Evolutionary conservation across 768 basidiomycete genomes (phyloP), one percentile per base, ranked within the genome.

Genomic region (button mushroom (Agaricus bisporus)): DNA sequence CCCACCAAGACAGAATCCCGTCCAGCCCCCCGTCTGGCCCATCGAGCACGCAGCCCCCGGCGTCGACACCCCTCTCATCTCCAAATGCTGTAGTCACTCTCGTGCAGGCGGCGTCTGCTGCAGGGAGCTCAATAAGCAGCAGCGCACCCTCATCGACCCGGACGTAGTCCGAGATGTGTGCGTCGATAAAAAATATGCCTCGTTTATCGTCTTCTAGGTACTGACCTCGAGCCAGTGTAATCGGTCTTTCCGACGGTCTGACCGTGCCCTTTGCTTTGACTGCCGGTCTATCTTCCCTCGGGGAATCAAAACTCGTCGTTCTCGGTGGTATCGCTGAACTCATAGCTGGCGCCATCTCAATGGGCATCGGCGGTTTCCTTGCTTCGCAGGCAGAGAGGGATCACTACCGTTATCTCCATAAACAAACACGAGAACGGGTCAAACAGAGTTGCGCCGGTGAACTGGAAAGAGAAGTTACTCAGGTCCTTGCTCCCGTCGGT

Each of bases 321-420:
- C 79, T 95, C 26, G 95, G 93, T 50, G 97, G 97, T 14, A 72
- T 97, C 35, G 95, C 97, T 1, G 97, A 99, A 67, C 85, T 99
- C 59, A 91, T 95, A 54, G 92, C 95, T 1, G 97, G 97, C 5
- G 91, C 95, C 11, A 90, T 98, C 43, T 93, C 90, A 1, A 99
- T 99, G 95, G 97, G 97, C 56, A 89, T 99, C 38, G 97, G 97
- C 49, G 95, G 95, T 17, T 98, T 95, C 78, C 85, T 99, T 46
- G 94, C 94, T 2, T 93, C 95, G 1, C 91, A 99, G 69, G 88
- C 95, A 28, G 97, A 99, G 69, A 86, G 94, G 43, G 95, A 98
- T 66, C 89, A 97, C 69, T 95, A 87, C 66, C 88, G 85, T 43
- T 97, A 88, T 70, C 80, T 88, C 28, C 81, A 76, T 26, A 76